These are phyloP conservation scores for Ganoderma lingzhi DNA, from an alignment of 1,284 basidiomycete species.

Conservation along the genomic window DNA sequence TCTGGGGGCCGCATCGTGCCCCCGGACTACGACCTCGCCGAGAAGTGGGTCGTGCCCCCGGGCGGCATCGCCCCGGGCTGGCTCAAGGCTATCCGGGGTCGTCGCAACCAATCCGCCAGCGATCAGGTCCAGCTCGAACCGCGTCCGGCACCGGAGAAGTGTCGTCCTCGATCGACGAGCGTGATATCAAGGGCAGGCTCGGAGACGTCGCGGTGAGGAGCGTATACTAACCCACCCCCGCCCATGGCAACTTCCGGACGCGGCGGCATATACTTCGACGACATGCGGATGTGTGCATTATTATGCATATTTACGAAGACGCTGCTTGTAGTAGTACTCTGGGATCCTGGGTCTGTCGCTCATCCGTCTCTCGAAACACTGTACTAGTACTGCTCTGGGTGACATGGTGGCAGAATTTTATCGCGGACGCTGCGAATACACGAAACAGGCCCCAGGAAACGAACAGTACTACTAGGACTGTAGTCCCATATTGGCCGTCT, in stretches of 20 bases:
- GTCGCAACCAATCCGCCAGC: constrained; percentile 11
- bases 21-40: constrained; percentile 68
- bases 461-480: too few species aligned
- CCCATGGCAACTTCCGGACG: too few species aligned
- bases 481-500: too few species aligned
- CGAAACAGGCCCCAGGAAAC: too few species aligned
- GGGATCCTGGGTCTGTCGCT: neutral
- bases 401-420: neutral
- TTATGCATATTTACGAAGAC: neutral
- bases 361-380: neutral
- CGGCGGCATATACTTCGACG: neutral
- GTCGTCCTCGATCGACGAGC: constrained; percentile 27
- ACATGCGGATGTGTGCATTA: neutral
- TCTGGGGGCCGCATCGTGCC: constrained; percentile 72
- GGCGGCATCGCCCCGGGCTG: constrained; percentile 76
- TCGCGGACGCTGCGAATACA: neutral
- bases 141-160: neutral
- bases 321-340: neutral
- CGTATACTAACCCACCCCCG: too few species aligned
- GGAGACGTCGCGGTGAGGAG: constrained; percentile 12
- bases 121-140: constrained; percentile 17
- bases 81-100: constrained; percentile 47
- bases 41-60: constrained; percentile 74
- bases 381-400: neutral
- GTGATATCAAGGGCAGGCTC: constrained; percentile 22